A percentile compares a stretch with the other conserved stretches of the same genome.
These are phyloP conservation scores for Myochromella boudieri DNA, from an alignment of 768 basidiomycete species.

Conservation along the genomic window DNA sequence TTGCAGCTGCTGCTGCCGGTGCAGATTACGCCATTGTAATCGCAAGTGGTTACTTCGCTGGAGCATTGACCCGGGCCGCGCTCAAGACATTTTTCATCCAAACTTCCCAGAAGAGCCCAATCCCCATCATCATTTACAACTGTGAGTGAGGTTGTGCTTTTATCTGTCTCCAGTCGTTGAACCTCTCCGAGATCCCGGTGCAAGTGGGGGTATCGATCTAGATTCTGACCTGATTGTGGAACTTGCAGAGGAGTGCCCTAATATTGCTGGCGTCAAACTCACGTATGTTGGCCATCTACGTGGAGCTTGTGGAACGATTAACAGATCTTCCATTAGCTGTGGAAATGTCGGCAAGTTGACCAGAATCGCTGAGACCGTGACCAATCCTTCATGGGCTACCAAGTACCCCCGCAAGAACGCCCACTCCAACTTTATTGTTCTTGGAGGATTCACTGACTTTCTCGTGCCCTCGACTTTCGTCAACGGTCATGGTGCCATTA, in stretches of 20 bases:
- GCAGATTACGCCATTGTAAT: constrained; percentile 89
- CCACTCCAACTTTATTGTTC: constrained; percentile 73
- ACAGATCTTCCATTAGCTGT: constrained; percentile 48
- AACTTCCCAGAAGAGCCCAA: constrained; percentile 74
- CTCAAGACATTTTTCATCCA: constrained; percentile 80
- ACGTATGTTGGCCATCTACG: constrained; percentile 53
- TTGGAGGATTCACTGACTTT: constrained; percentile 88
- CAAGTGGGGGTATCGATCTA: constrained; percentile 86
- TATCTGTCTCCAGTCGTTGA: constrained; percentile 9
- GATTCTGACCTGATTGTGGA: constrained; percentile 87
- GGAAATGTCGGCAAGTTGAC: constrained; percentile 92
- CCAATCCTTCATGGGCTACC: constrained; percentile 52
- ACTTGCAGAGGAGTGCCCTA: constrained; percentile 73
- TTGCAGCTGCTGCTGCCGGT: constrained; percentile 79
- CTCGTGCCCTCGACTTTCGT: constrained; percentile 70
- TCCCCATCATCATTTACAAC: constrained; percentile 89
- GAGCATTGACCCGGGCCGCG: constrained; percentile 66
- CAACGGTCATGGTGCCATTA: constrained; percentile 86
- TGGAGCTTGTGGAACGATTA: neutral
- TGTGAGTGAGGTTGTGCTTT: constrained; percentile 48
- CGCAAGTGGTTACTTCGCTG: constrained; percentile 84
- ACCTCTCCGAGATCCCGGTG: constrained; percentile 66
- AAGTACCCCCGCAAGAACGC: constrained; percentile 67
- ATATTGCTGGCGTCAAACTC: constrained; percentile 85
- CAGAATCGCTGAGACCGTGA: constrained; percentile 71